Base-by-base conservation (phyloP, 805 yeast species). In the Candida suzukii region DNA sequence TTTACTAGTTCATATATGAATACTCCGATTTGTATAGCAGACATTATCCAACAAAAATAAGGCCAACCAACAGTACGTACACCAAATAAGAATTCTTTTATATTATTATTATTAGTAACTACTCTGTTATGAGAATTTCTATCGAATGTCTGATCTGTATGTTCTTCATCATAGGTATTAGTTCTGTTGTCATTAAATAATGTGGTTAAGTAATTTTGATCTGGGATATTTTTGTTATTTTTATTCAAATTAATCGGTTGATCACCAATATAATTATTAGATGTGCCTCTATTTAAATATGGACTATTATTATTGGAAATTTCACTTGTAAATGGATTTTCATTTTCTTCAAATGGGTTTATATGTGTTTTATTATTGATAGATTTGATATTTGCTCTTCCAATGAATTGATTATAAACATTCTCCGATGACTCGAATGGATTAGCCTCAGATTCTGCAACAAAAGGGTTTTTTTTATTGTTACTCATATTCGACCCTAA, bases 1-100 rank as follows among this genome's bases (percentile, higher is more conserved):
- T 62, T 64, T 11, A 66, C 71, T 28, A 83, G 58, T 55, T 83
- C 88, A 12, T 71, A 81, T 8, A 80, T 68, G 52, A 83, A 83
- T 9, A 83, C 80, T 8, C 60, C 58, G 4, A 76, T 50, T 51
- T 82, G 80, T 17, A 72, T 66, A 10, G 61, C 32, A 0, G 80
- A 67, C 16, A 66, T 68, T 16, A 68, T 31, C 22, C 44, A 38
- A 5, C 53, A 49, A 70, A 55, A 52, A 37, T 44, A 47, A 2
- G 61, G 73, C 46, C 49, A 46, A 1, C 55, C 55, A 1, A 11
- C 33, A 11, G 22, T 29, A 19, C 56, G 37, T 9, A 34, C 37
- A 13, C 56, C 58, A 35, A 50, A 42, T 6, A 52, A 30, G 4
- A 47, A 14, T 24, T 7, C 4, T 37, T 14, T 33, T 7, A 33